These are phyloP conservation scores for Zasmidium angulare DNA, from an alignment of 2,329 filamentous ascomycete species.

Conservation along the genomic window DNA sequence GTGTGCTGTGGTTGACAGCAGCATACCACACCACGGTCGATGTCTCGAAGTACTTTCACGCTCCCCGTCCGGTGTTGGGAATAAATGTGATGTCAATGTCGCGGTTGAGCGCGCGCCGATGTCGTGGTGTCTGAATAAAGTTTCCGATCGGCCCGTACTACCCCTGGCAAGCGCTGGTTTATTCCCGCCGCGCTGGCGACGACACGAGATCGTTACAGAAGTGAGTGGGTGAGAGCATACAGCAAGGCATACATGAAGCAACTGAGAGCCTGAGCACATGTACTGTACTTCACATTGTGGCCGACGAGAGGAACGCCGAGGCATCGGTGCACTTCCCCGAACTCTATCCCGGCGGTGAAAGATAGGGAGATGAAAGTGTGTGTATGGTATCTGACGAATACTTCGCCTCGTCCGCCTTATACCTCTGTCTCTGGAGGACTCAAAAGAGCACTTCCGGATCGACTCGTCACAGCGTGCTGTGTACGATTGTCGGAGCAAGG, in stretches of 20 bases:
- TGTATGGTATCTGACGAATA: too few species aligned
- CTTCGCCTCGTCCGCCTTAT: too few species aligned
- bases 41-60: not conserved
- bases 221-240: not conserved
- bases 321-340: not conserved
- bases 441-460: too few species aligned
- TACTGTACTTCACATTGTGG: too few species aligned
- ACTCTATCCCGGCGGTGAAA: not conserved
- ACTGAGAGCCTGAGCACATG: too few species aligned
- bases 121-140: not conserved
- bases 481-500: not conserved
- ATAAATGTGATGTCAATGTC: not conserved
- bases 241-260: too few species aligned
- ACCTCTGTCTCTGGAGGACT: too few species aligned
- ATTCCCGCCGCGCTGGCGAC: not conserved
- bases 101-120: not conserved
- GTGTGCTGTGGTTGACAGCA: constrained; percentile 1
- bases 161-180: not conserved
- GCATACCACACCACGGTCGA: constrained; percentile 9
- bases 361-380: not conserved
- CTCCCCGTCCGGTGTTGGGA: not conserved
- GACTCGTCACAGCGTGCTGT: not conserved
- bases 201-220: not conserved
- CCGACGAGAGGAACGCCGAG: not conserved
- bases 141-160: not conserved